Conservation (phyloP, 441 rosid species). For the Arabidopsis hybrid region DNA sequence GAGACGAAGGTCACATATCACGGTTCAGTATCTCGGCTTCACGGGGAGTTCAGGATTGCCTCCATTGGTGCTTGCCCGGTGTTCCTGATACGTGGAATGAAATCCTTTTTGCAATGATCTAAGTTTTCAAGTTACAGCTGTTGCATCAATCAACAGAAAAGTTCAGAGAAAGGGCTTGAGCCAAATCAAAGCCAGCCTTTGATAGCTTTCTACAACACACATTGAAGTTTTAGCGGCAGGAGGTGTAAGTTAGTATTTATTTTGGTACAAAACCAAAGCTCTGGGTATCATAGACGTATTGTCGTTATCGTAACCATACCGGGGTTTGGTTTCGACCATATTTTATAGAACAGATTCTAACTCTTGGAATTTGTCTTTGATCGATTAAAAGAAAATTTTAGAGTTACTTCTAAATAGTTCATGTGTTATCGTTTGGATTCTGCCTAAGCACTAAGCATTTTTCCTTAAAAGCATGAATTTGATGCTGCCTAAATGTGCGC, state of each 20-base stretch:
- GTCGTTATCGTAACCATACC: slow-evolving; percentile 18
- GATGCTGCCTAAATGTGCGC: background rate
- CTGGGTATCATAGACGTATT: slow-evolving; percentile 11
- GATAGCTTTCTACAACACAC: slow-evolving; percentile 34
- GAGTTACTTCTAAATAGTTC: background rate
- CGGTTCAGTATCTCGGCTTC: slow-evolving; percentile 69
- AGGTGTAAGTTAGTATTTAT: slow-evolving; percentile 39
- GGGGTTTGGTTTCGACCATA: slow-evolving; percentile 33
- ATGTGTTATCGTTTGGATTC: slow-evolving; percentile 5
- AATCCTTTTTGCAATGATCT: slow-evolving; percentile 76
- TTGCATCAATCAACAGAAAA: too few species aligned
- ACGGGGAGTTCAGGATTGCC: slow-evolving; percentile 77
- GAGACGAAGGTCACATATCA: slow-evolving; percentile 98
- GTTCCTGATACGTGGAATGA: slow-evolving; percentile 98
- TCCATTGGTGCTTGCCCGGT: slow-evolving; percentile 98
- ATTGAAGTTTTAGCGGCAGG: slow-evolving; percentile 29
- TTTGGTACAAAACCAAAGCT: slow-evolving; percentile 21
- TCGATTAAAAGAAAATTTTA: slow-evolving; percentile 6
- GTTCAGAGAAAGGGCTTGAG: slow-evolving; percentile 33
- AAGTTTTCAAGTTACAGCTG: slow-evolving; percentile 27
- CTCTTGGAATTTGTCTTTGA: slow-evolving; percentile 20
- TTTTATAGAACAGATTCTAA: slow-evolving; percentile 18
- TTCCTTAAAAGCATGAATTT: too few species aligned
- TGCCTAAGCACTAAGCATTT: background rate
- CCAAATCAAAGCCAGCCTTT: slow-evolving; percentile 22